Conservation (phyloP, 2,329 filamentous ascomycete genomes). For the Pseudogymnoascus sp. region DNA sequence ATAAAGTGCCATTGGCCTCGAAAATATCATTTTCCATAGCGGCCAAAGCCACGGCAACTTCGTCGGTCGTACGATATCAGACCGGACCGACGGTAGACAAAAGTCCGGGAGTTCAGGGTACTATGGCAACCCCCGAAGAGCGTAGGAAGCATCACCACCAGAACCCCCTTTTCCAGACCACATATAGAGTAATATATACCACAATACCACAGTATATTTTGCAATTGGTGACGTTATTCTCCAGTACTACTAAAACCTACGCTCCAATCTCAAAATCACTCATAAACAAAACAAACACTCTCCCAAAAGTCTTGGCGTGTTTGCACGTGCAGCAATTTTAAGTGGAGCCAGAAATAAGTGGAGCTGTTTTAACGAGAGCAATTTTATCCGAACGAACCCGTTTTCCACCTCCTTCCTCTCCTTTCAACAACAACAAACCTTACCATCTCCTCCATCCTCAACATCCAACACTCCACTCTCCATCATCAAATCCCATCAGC, state of each 20-base stretch:
- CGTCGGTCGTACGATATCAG: conserved; percentile 8
- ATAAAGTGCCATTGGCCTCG: conserved; percentile 1
- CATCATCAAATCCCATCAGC: conserved; percentile 18
- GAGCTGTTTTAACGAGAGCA: conserved; percentile 8
- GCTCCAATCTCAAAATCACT: neutral
- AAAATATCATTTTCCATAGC: neutral
- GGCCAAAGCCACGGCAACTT: conserved; percentile 4
- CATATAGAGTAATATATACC: neutral
- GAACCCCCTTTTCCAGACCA: neutral
- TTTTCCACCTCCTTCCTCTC: conserved; percentile 10
- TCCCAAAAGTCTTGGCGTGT: neutral
- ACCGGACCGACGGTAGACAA: conserved; percentile 6
- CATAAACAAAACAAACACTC: conserved; percentile 1
- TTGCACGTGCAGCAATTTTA: conserved; percentile 8
- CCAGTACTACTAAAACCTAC: neutral
- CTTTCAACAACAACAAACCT: conserved; percentile 9
- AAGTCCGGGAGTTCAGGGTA: conserved; percentile 4
- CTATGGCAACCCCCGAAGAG: conserved; percentile 3
- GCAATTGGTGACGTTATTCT: neutral
- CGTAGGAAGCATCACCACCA: neutral
- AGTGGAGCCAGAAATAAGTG: conserved; percentile 2
- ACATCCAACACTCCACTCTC: conserved; percentile 12
- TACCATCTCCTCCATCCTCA: neutral
- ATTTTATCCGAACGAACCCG: conserved; percentile 8
- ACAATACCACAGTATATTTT: neutral